A percentile compares a stretch with the other conserved stretches of the same genome.
phyloP scores from a whole-genome alignment of 106 monocot species.

The Platanthera guangdongensis region DNA sequence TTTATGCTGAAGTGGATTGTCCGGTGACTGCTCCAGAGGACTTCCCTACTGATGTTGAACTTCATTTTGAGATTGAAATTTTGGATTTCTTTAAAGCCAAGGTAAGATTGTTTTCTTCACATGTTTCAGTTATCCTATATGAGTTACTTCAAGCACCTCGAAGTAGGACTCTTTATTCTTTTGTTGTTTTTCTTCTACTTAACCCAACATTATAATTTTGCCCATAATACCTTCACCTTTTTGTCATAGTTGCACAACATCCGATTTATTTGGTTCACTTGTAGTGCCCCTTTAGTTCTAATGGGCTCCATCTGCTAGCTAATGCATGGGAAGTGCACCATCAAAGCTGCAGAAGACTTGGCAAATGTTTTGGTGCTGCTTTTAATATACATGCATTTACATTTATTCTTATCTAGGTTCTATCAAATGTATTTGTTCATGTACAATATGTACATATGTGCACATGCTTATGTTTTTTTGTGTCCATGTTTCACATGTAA shows the following conservation, averaged over 20 bases:
- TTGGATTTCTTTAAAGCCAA: constrained; percentile 93
- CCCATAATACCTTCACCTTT: not conserved
- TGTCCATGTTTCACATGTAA: too few species aligned
- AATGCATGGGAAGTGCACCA: not conserved
- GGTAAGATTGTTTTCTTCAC: constrained; percentile 25
- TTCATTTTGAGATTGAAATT: constrained; percentile 95
- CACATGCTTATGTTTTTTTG: too few species aligned
- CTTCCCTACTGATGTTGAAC: constrained; percentile 77
- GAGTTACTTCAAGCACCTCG: not conserved
- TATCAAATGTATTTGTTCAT: too few species aligned
- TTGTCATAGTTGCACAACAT: not conserved
- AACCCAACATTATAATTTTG: not conserved
- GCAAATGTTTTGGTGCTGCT: not conserved
- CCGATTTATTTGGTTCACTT: not conserved
- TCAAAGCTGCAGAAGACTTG: not conserved
- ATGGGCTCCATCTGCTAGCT: not conserved
- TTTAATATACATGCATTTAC: not conserved
- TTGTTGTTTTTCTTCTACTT: not conserved
- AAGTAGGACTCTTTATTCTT: not conserved
- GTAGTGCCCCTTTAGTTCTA: not conserved
- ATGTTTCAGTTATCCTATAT: not conserved
- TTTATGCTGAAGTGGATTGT: constrained; percentile 81
- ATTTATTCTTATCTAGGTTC: too few species aligned
- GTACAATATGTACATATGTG: too few species aligned
- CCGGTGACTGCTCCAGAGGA: constrained; percentile 63